phyloP scores from a whole-genome alignment of 2,329 filamentous ascomycete species.

The Beauveria asiatica region DNA sequence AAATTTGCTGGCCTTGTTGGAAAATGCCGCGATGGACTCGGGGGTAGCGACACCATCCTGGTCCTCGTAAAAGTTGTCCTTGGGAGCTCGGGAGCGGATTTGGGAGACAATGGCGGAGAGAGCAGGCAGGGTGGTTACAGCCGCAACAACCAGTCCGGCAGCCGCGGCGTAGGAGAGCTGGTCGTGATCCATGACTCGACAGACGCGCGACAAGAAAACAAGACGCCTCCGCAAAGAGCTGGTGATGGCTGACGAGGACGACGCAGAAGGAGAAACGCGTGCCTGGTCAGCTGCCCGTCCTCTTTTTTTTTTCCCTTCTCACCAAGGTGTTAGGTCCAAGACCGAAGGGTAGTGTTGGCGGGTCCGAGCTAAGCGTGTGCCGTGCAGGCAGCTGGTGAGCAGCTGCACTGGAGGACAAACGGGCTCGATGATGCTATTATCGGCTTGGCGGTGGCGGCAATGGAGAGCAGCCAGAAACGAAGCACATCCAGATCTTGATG shows the following conservation, averaged over 20 bases:
- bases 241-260: background rate
- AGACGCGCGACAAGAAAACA: background rate
- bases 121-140: slow-evolving; percentile 30
- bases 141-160: slow-evolving; percentile 26
- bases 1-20: slow-evolving; percentile 48
- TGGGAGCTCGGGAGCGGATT: slow-evolving; percentile 25
- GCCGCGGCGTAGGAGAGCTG: slow-evolving; percentile 17
- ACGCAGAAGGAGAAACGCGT: background rate
- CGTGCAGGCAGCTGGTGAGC: background rate
- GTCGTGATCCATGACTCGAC: slow-evolving; percentile 8
- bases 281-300: background rate
- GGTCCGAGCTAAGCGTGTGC: background rate
- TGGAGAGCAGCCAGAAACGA: background rate
- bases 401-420: background rate
- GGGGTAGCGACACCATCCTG: slow-evolving; percentile 60
- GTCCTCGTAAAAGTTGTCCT: slow-evolving; percentile 54
- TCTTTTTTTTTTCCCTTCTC: background rate
- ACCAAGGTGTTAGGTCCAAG: background rate
- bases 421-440: background rate
- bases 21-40: slow-evolving; percentile 54
- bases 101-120: slow-evolving; percentile 26
- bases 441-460: background rate
- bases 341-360: background rate
- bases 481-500: background rate
- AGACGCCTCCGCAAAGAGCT: background rate